Conservation (phyloP, 768 basidiomycete species). For the Tricholoma bakamatsutake region DNA sequence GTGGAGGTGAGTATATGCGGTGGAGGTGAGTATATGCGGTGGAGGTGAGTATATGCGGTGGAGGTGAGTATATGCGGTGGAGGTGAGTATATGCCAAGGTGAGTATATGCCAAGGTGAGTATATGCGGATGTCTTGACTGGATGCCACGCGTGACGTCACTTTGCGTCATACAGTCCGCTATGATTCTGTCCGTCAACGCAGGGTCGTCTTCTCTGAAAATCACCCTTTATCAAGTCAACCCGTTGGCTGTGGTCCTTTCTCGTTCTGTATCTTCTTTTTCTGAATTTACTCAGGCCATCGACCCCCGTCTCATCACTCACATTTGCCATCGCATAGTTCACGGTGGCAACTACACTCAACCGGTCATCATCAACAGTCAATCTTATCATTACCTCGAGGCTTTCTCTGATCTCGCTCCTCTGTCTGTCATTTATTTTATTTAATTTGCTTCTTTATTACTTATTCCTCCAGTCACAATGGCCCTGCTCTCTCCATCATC, state of each 20-base stretch:
- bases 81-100: too few species aligned
- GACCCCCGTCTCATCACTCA: conserved; percentile 39
- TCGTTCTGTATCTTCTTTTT: conserved; percentile 46
- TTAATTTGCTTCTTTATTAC: not conserved
- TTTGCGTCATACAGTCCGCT: not conserved
- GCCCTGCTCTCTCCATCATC: conserved; percentile 55
- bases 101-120: too few species aligned
- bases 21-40: too few species aligned
- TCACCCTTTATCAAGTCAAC: conserved; percentile 48
- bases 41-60: too few species aligned
- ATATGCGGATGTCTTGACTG: too few species aligned
- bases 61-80: too few species aligned
- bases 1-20: too few species aligned
- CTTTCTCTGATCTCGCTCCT: conserved; percentile 76
- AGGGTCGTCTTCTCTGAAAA: conserved; percentile 84
- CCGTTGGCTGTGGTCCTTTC: conserved; percentile 41
- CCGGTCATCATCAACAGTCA: conserved; percentile 60
- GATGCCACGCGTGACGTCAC: too few species aligned
- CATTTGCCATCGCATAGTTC: conserved; percentile 80
- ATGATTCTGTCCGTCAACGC: conserved; percentile 70
- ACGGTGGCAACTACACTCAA: conserved; percentile 72
- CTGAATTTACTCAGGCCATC: conserved; percentile 45
- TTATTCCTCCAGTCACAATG: conserved; percentile 45
- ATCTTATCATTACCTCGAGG: conserved; percentile 67
- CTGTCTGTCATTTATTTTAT: conserved; percentile 40